phyloP scores from a whole-genome alignment of 2,329 filamentous ascomycete genomes.

The Sporothrix curviconia region DNA sequence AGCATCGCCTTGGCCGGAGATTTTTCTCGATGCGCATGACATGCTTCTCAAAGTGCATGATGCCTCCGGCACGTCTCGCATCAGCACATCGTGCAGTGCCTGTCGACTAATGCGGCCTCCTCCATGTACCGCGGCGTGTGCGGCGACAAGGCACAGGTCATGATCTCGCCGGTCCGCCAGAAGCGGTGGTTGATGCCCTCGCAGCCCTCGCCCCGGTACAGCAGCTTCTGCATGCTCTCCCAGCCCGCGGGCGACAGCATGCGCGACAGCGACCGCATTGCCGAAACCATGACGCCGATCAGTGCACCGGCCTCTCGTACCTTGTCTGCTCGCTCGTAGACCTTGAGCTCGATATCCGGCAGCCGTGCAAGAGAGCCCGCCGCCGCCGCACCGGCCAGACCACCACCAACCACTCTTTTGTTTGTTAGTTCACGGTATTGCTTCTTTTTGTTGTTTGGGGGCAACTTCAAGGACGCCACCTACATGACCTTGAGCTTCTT shows the following conservation, averaged over 20 bases:
- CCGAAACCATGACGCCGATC: slow-evolving; percentile 14
- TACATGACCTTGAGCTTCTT: slow-evolving; percentile 3
- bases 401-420: slow-evolving; percentile 10
- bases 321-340: slow-evolving; percentile 2
- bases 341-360: slow-evolving; percentile 8
- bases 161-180: slow-evolving; percentile 14
- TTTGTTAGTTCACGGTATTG: too few species aligned
- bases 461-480: too few species aligned
- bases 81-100: slow-evolving; percentile 10
- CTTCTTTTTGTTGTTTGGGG: too few species aligned
- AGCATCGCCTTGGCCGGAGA: background rate
- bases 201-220: slow-evolving; percentile 11
- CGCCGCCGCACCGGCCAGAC: slow-evolving; percentile 9
- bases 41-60: slow-evolving; percentile 5
- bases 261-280: slow-evolving; percentile 7
- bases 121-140: slow-evolving; percentile 14
- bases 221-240: slow-evolving; percentile 6
- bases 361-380: slow-evolving; percentile 6
- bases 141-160: slow-evolving; percentile 10
- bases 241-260: slow-evolving; percentile 10
- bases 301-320: slow-evolving; percentile 12
- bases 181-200: slow-evolving; percentile 12
- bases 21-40: background rate
- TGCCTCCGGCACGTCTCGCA: slow-evolving; percentile 11
- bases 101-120: slow-evolving; percentile 7